Base-by-base conservation (phyloP, 2,329 filamentous ascomycete species). In the Fusarium burgessii region DNA sequence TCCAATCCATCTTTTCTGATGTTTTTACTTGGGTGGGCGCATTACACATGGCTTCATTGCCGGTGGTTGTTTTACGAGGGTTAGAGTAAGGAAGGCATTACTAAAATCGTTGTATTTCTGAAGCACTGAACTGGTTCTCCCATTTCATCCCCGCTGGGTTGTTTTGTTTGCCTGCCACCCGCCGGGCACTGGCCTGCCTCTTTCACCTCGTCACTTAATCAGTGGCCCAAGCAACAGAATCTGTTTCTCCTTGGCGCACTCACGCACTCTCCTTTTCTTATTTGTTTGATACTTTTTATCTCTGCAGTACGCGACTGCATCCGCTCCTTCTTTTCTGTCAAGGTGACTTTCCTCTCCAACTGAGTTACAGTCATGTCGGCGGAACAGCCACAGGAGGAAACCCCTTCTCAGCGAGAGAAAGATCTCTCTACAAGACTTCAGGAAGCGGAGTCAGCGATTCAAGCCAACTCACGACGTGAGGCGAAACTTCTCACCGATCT, bases 21-120 rank as follows among this genome's bases (percentile, higher is more conserved):
- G 65, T 63, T 15, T 51, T 58, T 17, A 71, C 58, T 18, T 76
- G 74, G 74, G 49, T 51, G 10, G 67, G 66, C 1, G 47, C 50
- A 14, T 15, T 68, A 7, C 62, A 64, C 7, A 29, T 74, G 45
- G 38, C 61, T 13, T 59, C 45, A 11, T 33, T 73, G 35, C 74
- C 71, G 3, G 20, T 72, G 29, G 25, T 67, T 18, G 42, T 71
- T 33, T 38, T 76, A 17, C 62, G 51, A 14, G 52, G 29, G 25
- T 6, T 72, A 7, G 40, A 41, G 7, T 72, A 69, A 40, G 14
- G 7, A 33, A 14, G n/a, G 23, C 8, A 17, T 29, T 13, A 33
- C 6, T 4, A 13, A 27, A n/a, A 46, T 46, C 18, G 11, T 29
- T 46, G 36, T 32, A 9, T 29, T n/a, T 29, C 17, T 50, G 20